Percentiles rank a stretch among this genome's conserved stretches.
Conservation (phyloP, 805 yeast genomes). For the Kurtzmaniella fragi region DNA sequence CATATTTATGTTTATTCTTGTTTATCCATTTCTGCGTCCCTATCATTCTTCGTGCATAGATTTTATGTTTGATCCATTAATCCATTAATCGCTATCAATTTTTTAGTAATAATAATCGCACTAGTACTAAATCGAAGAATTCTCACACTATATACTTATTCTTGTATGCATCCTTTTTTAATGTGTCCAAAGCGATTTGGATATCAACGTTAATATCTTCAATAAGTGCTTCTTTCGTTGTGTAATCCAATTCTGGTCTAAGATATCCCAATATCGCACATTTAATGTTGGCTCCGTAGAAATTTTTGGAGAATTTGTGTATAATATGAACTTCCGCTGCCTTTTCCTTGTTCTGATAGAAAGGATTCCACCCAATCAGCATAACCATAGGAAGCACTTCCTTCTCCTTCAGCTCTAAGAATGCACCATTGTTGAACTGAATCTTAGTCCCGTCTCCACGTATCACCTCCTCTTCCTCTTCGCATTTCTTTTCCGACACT, state of each 20-base stretch:
- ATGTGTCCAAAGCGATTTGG: constrained; percentile 50
- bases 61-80: too few species aligned
- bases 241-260: constrained; percentile 85
- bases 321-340: constrained; percentile 86
- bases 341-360: constrained; percentile 70
- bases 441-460: constrained; percentile 22
- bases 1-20: too few species aligned
- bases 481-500: constrained; percentile 15
- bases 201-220: constrained; percentile 81
- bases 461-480: constrained; percentile 7
- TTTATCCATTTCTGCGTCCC: too few species aligned
- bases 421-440: constrained; percentile 57
- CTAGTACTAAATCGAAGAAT: too few species aligned
- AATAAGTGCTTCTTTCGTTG: constrained; percentile 78
- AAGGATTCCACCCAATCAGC: constrained; percentile 96
- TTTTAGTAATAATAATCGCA: too few species aligned
- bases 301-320: constrained; percentile 60
- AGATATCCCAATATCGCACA: constrained; percentile 80
- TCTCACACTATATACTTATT: constrained; percentile 1
- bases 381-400: constrained; percentile 79
- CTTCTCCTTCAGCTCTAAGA: constrained; percentile 39
- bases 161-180: constrained; percentile 21
- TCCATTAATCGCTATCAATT: too few species aligned
- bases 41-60: too few species aligned
- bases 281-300: constrained; percentile 77